Evolutionary conservation across 2,329 filamentous ascomycete genomes (phyloP).

Genomic region (Helicocarpus griseus): DNA sequence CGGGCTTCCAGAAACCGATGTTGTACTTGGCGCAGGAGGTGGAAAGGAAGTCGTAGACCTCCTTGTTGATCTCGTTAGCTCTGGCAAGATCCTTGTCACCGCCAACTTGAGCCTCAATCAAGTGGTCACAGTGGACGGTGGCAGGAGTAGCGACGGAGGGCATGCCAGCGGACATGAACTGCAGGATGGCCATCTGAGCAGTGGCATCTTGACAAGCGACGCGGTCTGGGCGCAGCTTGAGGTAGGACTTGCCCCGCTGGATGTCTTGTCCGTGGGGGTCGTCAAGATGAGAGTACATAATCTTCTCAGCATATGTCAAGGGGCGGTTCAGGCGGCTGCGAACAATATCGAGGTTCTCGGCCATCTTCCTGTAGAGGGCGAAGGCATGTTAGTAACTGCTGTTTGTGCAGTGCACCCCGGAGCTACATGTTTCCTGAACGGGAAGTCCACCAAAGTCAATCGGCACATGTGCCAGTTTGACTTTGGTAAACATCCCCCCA

Average conservation of each 20-base stretch:
- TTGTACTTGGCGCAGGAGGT: constrained; percentile 97
- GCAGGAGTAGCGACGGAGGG: constrained; percentile 85
- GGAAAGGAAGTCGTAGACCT: constrained; percentile 96
- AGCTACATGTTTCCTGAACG: background rate
- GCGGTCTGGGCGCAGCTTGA: constrained; percentile 92
- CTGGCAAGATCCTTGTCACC: constrained; percentile 87
- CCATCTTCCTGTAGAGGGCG: constrained; percentile 69
- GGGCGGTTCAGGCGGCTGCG: constrained; percentile 82
- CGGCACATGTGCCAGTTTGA: background rate
- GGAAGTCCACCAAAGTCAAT: background rate
- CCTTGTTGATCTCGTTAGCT: constrained; percentile 91
- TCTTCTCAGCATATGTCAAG: constrained; percentile 94
- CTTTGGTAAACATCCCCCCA: background rate
- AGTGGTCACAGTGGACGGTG: constrained; percentile 97
- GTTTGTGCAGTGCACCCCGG: background rate
- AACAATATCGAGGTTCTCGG: constrained; percentile 89
- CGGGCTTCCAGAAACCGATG: constrained; percentile 99
- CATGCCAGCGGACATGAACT: constrained; percentile 99
- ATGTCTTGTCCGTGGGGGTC: constrained; percentile 95
- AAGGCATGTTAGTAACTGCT: constrained; percentile 16
- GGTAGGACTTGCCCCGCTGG: constrained; percentile 87
- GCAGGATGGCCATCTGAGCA: constrained; percentile 97
- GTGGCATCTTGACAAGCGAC: constrained; percentile 99
- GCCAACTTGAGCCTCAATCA: constrained; percentile 95
- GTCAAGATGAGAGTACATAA: constrained; percentile 96